These are phyloP conservation scores for Citrullus mucosospermus DNA, from an alignment of 306 rosid genomes.

Conservation along the genomic window DNA sequence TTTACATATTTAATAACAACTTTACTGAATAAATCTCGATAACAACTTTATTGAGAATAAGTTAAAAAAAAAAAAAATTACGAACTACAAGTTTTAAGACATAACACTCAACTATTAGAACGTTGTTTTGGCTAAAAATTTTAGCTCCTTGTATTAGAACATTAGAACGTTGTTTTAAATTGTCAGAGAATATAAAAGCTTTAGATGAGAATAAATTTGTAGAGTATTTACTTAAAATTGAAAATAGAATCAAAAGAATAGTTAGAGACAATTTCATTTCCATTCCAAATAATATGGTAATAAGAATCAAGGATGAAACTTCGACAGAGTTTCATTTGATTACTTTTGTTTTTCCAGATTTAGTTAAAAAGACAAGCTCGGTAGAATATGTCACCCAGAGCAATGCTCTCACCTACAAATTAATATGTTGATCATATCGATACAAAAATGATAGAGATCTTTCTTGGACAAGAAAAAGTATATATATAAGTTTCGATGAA, in stretches of 20 bases:
- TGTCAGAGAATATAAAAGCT: neutral
- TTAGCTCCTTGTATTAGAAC: too few species aligned
- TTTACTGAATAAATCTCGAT: too few species aligned
- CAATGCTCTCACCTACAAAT: neutral
- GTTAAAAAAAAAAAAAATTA: too few species aligned
- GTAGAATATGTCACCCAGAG: neutral
- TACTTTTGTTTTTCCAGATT: neutral
- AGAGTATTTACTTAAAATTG: neutral
- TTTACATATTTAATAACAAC: too few species aligned
- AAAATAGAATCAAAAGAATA: neutral
- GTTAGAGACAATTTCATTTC: neutral
- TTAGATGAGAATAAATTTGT: neutral
- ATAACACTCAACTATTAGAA: too few species aligned
- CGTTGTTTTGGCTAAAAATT: too few species aligned
- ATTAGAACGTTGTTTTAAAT: neutral
- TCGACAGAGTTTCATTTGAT: neutral
- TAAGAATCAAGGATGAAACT: neutral
- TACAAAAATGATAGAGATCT: neutral
- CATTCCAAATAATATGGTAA: neutral
- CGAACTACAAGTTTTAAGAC: too few species aligned
- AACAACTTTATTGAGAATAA: too few species aligned
- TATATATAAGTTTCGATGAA: too few species aligned
- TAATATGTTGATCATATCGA: neutral
- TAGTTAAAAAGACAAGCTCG: neutral
- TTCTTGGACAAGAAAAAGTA: too few species aligned